Percentiles rank a stretch among this genome's conserved stretches.
phyloP scores from a whole-genome alignment of 768 basidiomycete genomes.

The Chiua virens region DNA sequence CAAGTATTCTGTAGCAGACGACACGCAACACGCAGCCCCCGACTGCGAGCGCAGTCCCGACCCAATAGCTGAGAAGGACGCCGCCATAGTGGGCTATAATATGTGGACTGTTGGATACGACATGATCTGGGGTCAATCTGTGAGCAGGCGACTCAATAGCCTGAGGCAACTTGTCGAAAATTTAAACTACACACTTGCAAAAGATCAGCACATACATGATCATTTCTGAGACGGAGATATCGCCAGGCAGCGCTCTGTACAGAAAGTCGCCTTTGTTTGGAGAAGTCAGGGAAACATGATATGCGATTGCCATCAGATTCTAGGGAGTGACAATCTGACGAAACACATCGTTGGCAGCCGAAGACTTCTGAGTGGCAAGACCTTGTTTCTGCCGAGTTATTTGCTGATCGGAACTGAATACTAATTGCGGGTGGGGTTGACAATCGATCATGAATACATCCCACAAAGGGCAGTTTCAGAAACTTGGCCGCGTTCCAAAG shows the following conservation, averaged over 20 bases:
- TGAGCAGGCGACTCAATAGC: constrained; percentile 13
- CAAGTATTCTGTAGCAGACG: constrained; percentile 1
- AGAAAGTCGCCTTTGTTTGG: neutral
- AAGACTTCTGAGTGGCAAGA: no score
- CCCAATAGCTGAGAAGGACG: neutral
- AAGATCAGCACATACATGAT: neutral
- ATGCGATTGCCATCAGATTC: neutral
- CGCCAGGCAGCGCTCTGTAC: neutral
- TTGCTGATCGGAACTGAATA: no score
- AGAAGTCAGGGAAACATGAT: neutral
- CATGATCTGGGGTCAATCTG: neutral
- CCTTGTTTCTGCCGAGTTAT: no score
- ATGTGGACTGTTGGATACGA: neutral
- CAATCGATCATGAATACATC: no score
- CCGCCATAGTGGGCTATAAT: neutral
- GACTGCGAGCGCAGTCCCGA: neutral
- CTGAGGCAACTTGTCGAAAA: neutral
- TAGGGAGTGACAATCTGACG: neutral
- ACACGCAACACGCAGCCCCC: neutral
- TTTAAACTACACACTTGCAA: constrained; percentile 1
- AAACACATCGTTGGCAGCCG: neutral
- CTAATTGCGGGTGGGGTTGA: no score
- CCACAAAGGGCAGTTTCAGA: no score
- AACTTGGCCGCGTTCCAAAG: no score
- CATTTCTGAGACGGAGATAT: neutral